phyloP scores from a whole-genome alignment of 176 grass and related monocot genomes.

The Secale cereale region DNA sequence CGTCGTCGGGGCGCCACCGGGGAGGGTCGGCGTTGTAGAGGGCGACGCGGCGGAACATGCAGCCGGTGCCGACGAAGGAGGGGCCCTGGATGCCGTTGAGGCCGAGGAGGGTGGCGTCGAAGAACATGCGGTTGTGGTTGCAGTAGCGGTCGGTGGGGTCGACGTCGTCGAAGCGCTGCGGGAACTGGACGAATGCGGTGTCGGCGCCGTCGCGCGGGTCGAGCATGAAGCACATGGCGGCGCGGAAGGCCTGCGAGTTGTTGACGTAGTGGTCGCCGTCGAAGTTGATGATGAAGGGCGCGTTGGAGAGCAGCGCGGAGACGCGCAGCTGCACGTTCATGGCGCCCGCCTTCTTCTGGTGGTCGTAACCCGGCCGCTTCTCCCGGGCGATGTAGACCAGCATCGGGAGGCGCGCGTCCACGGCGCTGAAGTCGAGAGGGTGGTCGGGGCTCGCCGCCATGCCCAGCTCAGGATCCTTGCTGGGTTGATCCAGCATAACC shows the following conservation, averaged over 20 bases:
- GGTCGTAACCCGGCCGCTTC: neutral
- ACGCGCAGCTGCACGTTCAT: constrained; percentile 22
- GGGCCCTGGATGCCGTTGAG: constrained; percentile 8
- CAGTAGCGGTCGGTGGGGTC: constrained; percentile 74
- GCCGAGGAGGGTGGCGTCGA: neutral
- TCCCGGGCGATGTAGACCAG: neutral
- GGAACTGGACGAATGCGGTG: constrained; percentile 80
- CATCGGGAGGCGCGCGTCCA: neutral
- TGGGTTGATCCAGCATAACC: neutral
- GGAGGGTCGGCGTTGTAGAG: neutral
- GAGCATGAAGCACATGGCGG: constrained; percentile 32
- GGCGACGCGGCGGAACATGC: neutral
- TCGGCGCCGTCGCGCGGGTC: constrained; percentile 50
- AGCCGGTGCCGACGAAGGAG: constrained; percentile 11
- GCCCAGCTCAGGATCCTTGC: neutral
- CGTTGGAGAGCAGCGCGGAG: constrained; percentile 34
- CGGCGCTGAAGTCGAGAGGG: neutral
- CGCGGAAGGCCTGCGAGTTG: constrained; percentile 33
- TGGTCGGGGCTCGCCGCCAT: neutral
- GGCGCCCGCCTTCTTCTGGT: constrained; percentile 39
- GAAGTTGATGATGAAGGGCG: constrained; percentile 37
- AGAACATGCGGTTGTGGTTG: constrained; percentile 54
- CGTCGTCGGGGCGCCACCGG: neutral
- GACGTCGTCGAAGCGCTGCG: constrained; percentile 80
- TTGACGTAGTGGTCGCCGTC: constrained; percentile 48